Base-by-base conservation (phyloP, 345 rosid species). In the Dovyalis caffra region DNA sequence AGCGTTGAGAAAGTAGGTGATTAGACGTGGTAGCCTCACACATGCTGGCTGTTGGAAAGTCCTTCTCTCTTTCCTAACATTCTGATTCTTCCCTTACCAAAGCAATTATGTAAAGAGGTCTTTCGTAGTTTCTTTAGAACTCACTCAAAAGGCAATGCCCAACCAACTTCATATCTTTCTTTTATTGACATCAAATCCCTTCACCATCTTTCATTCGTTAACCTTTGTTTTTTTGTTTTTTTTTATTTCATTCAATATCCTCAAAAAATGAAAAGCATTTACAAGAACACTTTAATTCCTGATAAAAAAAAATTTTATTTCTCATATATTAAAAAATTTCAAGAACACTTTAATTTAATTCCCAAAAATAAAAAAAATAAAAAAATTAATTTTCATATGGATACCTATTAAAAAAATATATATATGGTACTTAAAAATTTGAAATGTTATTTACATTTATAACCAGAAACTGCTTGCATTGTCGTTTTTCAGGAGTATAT, bases 31-130 rank as follows among this genome's bases (percentile, higher is more conserved):
- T 79, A 83, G 78, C 81, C 77, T 79, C 73, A 70, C 61, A 69
- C 76, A 74, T 75, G 71, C 83, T 68, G 51, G 91, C 90, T 83
- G 92, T 87, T 93, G 93, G 91, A 85, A 86, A 87, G 93, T 91
- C 94, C 21, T 74, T 93, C 83, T 91, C 97, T 76, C 28, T 73
- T 81, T 80, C 83, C 92, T 79, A 84, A 80, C 87, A 78, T 76
- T 71, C 51, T 38, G 29, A 73, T 71, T 80, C 79, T 72, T 68
- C 51, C 53, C 63, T 31, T 63, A 64, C 23, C 29, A 20, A 64
- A 21, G 69, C 9, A 70, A 70, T 66, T 49, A 53, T n/a, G 72
- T 60, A 23, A 40, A 43, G 21, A n/a, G 26, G 60, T 12, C 64
- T 72, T 77, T 75, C 66, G 20, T 61, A 4, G 28, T 14, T 61